A percentile compares a stretch with the other conserved stretches of the same genome.
Conservation (phyloP, 495 filamentous ascomycete genomes). For the Thermochaetoides thermophila region DNA sequence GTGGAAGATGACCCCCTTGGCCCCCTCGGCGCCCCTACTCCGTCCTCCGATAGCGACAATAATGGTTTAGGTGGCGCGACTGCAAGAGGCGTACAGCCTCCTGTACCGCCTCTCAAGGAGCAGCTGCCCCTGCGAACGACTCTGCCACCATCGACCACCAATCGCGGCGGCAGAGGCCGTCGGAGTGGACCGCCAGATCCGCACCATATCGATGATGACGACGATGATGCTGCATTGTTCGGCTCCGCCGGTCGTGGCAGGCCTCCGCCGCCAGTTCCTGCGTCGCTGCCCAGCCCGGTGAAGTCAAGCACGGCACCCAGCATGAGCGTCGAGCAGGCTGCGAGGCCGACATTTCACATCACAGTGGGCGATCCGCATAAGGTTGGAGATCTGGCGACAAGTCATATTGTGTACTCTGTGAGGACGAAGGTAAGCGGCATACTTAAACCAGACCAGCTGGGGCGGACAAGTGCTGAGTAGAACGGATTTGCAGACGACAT, state of each 20-base stretch:
- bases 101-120: constrained; percentile 81
- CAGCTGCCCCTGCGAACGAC: constrained; percentile 44
- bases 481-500: constrained; percentile 52
- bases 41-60: constrained; percentile 27
- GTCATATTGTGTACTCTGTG: constrained; percentile 94
- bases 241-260: constrained; percentile 33
- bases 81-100: constrained; percentile 36
- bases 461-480: too few relatives aligned
- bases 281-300: constrained; percentile 36
- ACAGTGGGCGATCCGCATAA: constrained; percentile 93
- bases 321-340: constrained; percentile 75
- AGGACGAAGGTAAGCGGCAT: constrained; percentile 59
- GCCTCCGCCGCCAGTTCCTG: constrained; percentile 61
- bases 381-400: constrained; percentile 89
- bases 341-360: constrained; percentile 84
- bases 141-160: constrained; percentile 17
- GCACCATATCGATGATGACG: constrained; percentile 53
- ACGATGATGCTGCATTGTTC: constrained; percentile 28
- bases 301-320: constrained; percentile 60
- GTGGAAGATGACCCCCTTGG: constrained; percentile 76
- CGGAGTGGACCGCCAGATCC: constrained; percentile 33
- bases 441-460: too few relatives aligned
- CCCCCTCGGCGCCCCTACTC: constrained; percentile 70
- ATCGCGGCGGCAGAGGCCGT: constrained; percentile 22
- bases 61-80: background rate